Conservation (phyloP, 2,329 filamentous ascomycete genomes). For the Colletotrichum australisinense region DNA sequence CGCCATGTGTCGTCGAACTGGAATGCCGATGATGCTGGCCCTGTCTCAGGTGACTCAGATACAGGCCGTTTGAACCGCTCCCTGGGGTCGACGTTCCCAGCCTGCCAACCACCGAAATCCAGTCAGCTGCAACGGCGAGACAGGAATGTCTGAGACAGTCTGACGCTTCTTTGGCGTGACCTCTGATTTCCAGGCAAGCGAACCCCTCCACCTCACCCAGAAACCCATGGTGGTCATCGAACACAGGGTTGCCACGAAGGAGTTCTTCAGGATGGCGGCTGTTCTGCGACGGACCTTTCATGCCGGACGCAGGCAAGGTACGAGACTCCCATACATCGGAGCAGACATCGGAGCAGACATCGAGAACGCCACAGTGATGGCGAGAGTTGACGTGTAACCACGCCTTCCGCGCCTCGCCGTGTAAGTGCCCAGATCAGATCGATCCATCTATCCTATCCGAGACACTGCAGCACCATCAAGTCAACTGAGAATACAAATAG, state of each 20-base stretch:
- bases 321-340: background rate
- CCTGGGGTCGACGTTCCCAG: background rate
- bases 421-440: background rate
- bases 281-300: background rate
- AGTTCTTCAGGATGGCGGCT: background rate
- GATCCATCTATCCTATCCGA: background rate
- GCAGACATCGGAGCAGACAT: background rate
- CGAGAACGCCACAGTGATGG: background rate
- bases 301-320: background rate
- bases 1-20: background rate
- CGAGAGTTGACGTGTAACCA: background rate
- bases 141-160: conserved; percentile 23
- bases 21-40: conserved; percentile 15
- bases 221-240: background rate
- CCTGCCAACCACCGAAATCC: background rate
- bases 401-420: background rate
- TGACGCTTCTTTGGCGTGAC: conserved; percentile 8
- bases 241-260: background rate
- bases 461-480: background rate
- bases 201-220: background rate
- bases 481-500: background rate
- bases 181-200: background rate
- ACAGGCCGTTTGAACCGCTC: background rate
- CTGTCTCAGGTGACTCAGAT: conserved; percentile 6
- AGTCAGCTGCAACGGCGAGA: conserved; percentile 9